Percentiles rank a stretch among this genome's conserved stretches.
phyloP scores from a whole-genome alignment of 257 asterid species.

The Salvia miltiorrhiza region DNA sequence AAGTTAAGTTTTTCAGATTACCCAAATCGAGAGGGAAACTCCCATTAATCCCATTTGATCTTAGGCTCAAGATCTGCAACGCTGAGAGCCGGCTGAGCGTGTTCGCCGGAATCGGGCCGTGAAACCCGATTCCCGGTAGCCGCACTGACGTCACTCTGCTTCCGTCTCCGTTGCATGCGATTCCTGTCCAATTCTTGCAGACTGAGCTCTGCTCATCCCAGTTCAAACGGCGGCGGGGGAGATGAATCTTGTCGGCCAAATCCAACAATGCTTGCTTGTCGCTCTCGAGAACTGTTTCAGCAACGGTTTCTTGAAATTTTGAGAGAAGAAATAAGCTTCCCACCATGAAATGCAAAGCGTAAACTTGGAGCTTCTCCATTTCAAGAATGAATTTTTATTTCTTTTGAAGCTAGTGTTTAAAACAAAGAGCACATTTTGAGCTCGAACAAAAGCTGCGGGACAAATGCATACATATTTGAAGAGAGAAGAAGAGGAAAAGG shows the following conservation, averaged over 20 bases:
- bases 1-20: slow-evolving; percentile 63
- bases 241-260: slow-evolving; percentile 48
- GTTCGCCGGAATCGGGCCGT: slow-evolving; percentile 72
- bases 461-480: slow-evolving; percentile 22
- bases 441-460: slow-evolving; percentile 31
- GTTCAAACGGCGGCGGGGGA: slow-evolving; percentile 54
- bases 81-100: slow-evolving; percentile 74
- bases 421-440: slow-evolving; percentile 27
- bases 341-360: slow-evolving; percentile 29
- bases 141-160: slow-evolving; percentile 63
- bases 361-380: slow-evolving; percentile 45
- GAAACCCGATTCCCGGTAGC: slow-evolving; percentile 85
- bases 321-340: slow-evolving; percentile 32
- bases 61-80: slow-evolving; percentile 94
- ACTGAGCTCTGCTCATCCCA: slow-evolving; percentile 55
- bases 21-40: slow-evolving; percentile 64
- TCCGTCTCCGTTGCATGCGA: slow-evolving; percentile 68
- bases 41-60: slow-evolving; percentile 83
- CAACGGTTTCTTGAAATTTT: slow-evolving; percentile 7
- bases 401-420: slow-evolving; percentile 13
- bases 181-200: slow-evolving; percentile 92
- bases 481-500: slow-evolving; percentile 11
- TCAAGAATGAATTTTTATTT: slow-evolving; percentile 9
- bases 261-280: slow-evolving; percentile 87
- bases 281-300: slow-evolving; percentile 39